These are phyloP conservation scores for Citrus hindsii DNA, from an alignment of 345 rosid genomes.

Conservation along the genomic window DNA sequence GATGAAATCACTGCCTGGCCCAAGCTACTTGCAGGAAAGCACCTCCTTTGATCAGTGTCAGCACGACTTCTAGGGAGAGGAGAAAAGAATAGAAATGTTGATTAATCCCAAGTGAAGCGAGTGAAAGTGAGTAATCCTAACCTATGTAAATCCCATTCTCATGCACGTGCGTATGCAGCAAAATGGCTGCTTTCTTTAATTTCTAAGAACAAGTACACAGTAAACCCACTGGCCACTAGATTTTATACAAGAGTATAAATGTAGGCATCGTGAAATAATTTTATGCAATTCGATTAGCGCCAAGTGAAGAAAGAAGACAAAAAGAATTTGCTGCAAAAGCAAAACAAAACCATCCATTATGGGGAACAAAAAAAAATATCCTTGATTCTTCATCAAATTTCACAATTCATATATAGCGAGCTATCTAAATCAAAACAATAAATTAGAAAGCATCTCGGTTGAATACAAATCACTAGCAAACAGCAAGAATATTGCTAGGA, in stretches of 20 bases:
- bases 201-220: conserved; percentile 1
- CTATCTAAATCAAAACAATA: not conserved
- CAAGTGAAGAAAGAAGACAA: not conserved
- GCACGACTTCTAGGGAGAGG: conserved; percentile 6
- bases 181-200: conserved; percentile 26
- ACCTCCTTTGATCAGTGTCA: conserved; percentile 10
- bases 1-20: conserved; percentile 8
- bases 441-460: conserved; percentile 12
- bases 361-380: not conserved
- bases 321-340: not conserved
- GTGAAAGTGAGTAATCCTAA: not conserved
- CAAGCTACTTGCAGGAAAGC: conserved; percentile 24
- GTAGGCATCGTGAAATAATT: not conserved
- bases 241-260: not conserved
- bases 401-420: not conserved
- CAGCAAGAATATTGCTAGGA: conserved; percentile 15
- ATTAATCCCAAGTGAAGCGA: conserved; percentile 17
- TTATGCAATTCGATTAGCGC: not conserved
- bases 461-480: conserved; percentile 18
- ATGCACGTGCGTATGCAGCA: conserved; percentile 17
- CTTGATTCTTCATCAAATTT: not conserved
- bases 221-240: too few relatives aligned
- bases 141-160: conserved; percentile 4
- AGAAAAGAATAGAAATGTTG: conserved; percentile 3
- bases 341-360: conserved; percentile 1